Conservation (phyloP, 2,329 filamentous ascomycete genomes). For the Colletotrichum musae region DNA sequence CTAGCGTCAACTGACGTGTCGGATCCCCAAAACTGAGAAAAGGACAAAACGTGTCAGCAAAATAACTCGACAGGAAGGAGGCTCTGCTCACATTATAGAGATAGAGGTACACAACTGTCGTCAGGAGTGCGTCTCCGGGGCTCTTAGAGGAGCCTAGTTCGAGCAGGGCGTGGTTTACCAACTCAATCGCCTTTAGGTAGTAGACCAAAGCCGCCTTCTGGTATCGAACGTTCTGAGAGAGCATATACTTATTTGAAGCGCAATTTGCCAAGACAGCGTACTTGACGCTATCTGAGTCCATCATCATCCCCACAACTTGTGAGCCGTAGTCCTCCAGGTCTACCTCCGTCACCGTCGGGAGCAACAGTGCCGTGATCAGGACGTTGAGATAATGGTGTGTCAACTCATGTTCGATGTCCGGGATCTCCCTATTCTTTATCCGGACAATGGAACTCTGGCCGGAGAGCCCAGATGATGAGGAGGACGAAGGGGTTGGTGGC, state of each 20-base stretch:
- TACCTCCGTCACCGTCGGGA: background rate
- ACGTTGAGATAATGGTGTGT: conserved; percentile 8
- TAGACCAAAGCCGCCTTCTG: conserved; percentile 6
- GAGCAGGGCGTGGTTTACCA: background rate
- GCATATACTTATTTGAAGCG: conserved; percentile 16
- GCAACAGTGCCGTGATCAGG: background rate
- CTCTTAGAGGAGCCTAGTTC: background rate
- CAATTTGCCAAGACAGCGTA: conserved; percentile 6
- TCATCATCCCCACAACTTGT: conserved; percentile 1
- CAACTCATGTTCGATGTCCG: conserved; percentile 3
- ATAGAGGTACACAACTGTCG: conserved; percentile 6
- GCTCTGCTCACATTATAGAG: conserved; percentile 1
- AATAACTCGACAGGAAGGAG: background rate
- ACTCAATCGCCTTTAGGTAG: conserved; percentile 12
- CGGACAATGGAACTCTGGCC: background rate
- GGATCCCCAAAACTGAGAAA: conserved; percentile 4
- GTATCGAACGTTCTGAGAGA: conserved; percentile 1
- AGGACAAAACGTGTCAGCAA: background rate
- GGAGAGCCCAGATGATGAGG: background rate
- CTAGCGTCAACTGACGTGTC: conserved; percentile 6
- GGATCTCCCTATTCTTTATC: background rate
- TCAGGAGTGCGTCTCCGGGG: background rate
- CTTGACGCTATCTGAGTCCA: conserved; percentile 8
- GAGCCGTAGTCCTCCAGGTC: conserved; percentile 12
- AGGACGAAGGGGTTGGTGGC: background rate